These are phyloP conservation scores for Alnus glutinosa DNA, from an alignment of 306 rosid genomes.

Conservation along the genomic window DNA sequence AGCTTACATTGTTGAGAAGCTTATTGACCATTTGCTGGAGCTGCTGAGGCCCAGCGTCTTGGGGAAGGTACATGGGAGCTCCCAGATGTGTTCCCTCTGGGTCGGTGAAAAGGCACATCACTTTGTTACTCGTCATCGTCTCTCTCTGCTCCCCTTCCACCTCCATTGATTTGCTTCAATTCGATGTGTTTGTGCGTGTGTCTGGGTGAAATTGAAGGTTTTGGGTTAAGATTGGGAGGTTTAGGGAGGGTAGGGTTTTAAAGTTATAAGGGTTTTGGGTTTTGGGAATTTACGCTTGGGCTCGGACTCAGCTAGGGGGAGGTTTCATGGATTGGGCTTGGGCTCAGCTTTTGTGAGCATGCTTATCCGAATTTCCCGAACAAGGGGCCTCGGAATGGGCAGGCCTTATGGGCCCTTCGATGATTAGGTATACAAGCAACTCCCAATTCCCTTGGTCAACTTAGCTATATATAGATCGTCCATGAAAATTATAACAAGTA, in stretches of 20 bases:
- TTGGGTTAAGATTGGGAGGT: background rate
- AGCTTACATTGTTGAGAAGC: constrained; percentile 62
- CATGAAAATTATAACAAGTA: no score
- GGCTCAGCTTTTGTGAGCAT: no score
- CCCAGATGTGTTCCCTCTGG: constrained; percentile 71
- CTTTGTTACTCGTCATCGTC: constrained; percentile 34
- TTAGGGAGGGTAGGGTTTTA: background rate
- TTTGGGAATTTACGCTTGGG: background rate
- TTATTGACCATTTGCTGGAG: constrained; percentile 79
- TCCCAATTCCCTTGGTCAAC: no score
- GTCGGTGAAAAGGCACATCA: constrained; percentile 71
- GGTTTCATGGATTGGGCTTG: no score
- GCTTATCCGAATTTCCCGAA: no score
- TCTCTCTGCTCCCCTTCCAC: constrained; percentile 34
- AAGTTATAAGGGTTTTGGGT: background rate
- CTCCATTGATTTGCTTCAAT: constrained; percentile 23
- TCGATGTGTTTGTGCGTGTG: background rate
- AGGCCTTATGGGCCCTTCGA: no score
- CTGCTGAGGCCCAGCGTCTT: constrained; percentile 64
- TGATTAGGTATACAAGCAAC: no score
- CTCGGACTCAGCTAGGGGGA: no score
- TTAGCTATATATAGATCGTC: no score
- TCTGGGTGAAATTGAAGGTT: background rate
- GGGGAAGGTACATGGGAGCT: constrained; percentile 69
- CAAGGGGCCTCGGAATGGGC: no score